These are phyloP conservation scores for Blastocladiella emersonii DNA, from an alignment of 371 early-diverging fungal species.

Conservation along the genomic window DNA sequence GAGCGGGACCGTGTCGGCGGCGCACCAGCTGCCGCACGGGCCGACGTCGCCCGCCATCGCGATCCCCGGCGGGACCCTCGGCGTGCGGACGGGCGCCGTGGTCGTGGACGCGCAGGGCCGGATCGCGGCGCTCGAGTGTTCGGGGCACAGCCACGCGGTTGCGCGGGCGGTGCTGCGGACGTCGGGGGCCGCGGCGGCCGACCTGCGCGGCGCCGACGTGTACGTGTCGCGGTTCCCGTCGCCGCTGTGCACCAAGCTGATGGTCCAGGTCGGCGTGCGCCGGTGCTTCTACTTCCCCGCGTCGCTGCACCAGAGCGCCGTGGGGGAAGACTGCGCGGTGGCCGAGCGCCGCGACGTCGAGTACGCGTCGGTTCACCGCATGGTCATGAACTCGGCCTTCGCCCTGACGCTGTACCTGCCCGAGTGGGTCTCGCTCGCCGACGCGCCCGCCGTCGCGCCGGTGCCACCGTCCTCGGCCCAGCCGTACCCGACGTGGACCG, in stretches of 20 bases:
- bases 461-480: no score
- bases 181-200: neutral
- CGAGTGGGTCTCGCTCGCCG: neutral
- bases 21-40: neutral
- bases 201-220: neutral
- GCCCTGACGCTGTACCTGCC: neutral
- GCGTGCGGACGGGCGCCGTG: neutral
- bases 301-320: neutral
- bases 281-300: neutral
- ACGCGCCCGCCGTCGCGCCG: neutral
- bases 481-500: neutral
- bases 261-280: neutral
- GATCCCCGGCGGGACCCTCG: neutral
- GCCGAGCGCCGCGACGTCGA: neutral
- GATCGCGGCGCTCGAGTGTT: neutral
- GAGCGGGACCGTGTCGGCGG: neutral
- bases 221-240: neutral
- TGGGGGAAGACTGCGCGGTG: neutral
- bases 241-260: constrained; percentile 1
- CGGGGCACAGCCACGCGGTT: neutral
- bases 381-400: neutral
- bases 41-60: neutral
- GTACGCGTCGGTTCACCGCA: neutral
- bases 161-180: neutral
- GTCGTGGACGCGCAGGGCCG: neutral